phyloP scores from a whole-genome alignment of 2,329 filamentous ascomycete genomes.

The Hymenoscyphus occultus region DNA sequence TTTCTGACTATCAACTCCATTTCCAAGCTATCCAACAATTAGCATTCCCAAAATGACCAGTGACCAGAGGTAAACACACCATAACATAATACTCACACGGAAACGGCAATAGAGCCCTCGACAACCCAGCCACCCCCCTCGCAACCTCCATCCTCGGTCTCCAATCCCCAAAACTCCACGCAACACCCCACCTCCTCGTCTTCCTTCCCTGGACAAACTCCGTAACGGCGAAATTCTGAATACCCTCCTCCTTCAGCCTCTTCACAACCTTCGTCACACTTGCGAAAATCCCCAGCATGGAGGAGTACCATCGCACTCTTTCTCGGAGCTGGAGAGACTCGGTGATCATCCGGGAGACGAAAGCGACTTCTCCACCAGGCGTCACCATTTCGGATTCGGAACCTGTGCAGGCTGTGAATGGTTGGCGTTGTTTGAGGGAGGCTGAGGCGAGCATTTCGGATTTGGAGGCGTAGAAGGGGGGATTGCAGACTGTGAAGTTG shows the following conservation, averaged over 20 bases:
- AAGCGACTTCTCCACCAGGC: slow-evolving; percentile 71
- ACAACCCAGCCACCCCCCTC: slow-evolving; percentile 36
- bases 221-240: slow-evolving; percentile 79
- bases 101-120: slow-evolving; percentile 51
- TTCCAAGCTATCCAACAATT: slow-evolving; percentile 10
- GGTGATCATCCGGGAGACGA: slow-evolving; percentile 66
- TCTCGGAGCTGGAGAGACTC: slow-evolving; percentile 62
- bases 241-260: slow-evolving; percentile 51
- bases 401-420: slow-evolving; percentile 74
- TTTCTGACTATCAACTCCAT: slow-evolving; percentile 1
- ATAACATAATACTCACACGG: slow-evolving; percentile 46
- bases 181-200: slow-evolving; percentile 83
- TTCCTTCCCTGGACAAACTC: slow-evolving; percentile 74
- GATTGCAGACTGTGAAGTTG: slow-evolving; percentile 91
- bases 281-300: slow-evolving; percentile 80
- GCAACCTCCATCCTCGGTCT: slow-evolving; percentile 55
- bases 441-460: slow-evolving; percentile 67
- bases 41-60: background rate
- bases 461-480: slow-evolving; percentile 83
- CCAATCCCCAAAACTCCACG: slow-evolving; percentile 74
- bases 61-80: slow-evolving; percentile 19
- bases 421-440: slow-evolving; percentile 61
- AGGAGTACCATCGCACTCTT: slow-evolving; percentile 80
- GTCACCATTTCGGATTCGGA: slow-evolving; percentile 83
- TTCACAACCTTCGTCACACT: slow-evolving; percentile 64